Base-by-base conservation (phyloP, 2,329 filamentous ascomycete genomes). In the Diaporthe ampelina region DNA sequence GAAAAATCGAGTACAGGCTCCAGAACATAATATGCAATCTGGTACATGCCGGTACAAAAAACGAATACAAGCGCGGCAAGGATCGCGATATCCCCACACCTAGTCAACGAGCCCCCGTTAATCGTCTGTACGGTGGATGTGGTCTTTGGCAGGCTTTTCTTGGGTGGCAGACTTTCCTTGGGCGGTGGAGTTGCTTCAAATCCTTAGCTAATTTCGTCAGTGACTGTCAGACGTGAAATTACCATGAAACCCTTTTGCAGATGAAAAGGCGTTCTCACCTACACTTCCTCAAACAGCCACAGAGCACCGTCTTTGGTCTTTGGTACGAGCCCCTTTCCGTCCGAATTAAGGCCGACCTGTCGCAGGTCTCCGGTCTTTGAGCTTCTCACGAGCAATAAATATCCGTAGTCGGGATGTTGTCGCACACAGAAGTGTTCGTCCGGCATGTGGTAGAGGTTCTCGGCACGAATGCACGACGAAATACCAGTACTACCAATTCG, bases 241-340 rank as follows among this genome's bases (percentile, higher is more conserved):
- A 50, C 3, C 1, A 24, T 13, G 48, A 13, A 52, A 24, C 0
- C 13, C 48, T 52, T 13, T 7, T 21, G 1, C 19, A 24, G 32
- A 0, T 19, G 11, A 4, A 65, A 3, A 6, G n/a, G 1, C 2
- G 9, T 1, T n/a, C 61, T 37, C 13, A 29, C 56, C 19, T 52
- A 71, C 26, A 61, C 56, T 40, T 52, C 43, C 26, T 72, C 57
- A 13, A 72, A 72, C 3, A 54, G 0, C 69, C 69, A 72, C 21
- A 19, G 43, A 5, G n/a, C 40, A 9, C 58, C 56, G 6, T 17
- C 57, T 4, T 35, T 24, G 0, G 7, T 2, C 15, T 26, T 32
- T 6, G 8, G 0, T 9, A n/a, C 6, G 15, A 71, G 43, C 6
- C 2, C 17, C n/a, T 29, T 52, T 0, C n/a, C 26, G 7, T 43